These are phyloP conservation scores for Solanum commersonii DNA, from an alignment of 257 asterid genomes.

Conservation along the genomic window DNA sequence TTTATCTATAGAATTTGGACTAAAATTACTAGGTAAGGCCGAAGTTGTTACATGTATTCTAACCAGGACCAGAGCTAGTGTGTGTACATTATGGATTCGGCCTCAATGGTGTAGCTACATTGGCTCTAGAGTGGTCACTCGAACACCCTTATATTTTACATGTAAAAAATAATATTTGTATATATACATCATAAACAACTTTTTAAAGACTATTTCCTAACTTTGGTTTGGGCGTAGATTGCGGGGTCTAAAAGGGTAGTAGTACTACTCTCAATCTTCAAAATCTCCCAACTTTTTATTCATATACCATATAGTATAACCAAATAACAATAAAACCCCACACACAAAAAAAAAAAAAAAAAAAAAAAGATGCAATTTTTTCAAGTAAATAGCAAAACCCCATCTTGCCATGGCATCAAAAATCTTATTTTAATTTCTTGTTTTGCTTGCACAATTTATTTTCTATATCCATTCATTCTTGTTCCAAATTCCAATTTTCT, in stretches of 20 bases:
- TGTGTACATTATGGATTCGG: background rate
- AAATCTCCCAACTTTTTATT: background rate
- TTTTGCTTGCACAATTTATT: slow-evolving; percentile 17
- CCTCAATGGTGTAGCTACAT: background rate
- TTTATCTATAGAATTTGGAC: background rate
- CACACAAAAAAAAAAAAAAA: too few species aligned
- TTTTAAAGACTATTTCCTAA: background rate
- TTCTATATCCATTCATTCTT: slow-evolving; percentile 18
- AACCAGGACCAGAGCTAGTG: background rate
- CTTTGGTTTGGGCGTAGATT: background rate
- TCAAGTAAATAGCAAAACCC: slow-evolving; percentile 2
- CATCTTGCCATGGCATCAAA: slow-evolving; percentile 7
- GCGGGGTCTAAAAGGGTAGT: background rate
- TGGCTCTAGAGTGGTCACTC: background rate
- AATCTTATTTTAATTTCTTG: slow-evolving; percentile 15
- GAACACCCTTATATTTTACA: background rate
- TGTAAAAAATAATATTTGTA: too few species aligned
- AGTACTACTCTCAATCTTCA: background rate
- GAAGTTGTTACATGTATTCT: background rate
- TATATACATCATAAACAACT: background rate
- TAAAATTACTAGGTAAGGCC: background rate
- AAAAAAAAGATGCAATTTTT: slow-evolving; percentile 23
- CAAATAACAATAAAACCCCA: background rate
- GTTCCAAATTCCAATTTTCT: slow-evolving; percentile 4
- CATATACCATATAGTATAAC: background rate